These are phyloP conservation scores for Neoboletus subvelutipes DNA, from an alignment of 768 basidiomycete species.

Conservation along the genomic window DNA sequence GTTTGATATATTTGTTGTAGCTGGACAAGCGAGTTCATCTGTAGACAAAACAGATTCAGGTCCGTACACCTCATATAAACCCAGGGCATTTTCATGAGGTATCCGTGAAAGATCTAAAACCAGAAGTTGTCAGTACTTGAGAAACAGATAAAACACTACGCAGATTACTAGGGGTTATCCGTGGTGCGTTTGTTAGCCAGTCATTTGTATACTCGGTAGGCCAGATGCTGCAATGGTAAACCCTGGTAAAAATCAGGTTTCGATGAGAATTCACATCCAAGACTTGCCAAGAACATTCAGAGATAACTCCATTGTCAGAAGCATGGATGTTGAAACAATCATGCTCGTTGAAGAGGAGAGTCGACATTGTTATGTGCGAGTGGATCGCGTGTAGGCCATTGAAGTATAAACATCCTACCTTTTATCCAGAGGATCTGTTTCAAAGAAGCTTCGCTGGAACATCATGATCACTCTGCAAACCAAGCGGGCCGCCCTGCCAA, in stretches of 20 bases:
- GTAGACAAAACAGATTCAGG: not conserved
- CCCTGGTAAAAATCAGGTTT: conserved; percentile 1
- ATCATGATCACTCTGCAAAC: too few species aligned
- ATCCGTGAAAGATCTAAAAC: conserved; percentile 1
- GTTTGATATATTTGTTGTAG: not conserved
- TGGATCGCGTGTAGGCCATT: not conserved
- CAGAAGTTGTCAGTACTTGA: not conserved
- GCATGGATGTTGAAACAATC: not conserved
- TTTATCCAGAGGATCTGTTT: conserved; percentile 7
- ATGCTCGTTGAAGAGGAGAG: not conserved
- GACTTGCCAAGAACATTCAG: conserved; percentile 1
- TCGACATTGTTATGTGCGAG: conserved; percentile 1
- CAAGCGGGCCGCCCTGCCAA: conserved; percentile 7
- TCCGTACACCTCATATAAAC: not conserved
- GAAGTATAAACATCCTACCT: not conserved
- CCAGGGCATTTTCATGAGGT: not conserved
- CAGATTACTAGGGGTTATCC: not conserved
- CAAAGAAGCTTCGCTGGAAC: not conserved
- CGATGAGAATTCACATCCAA: not conserved
- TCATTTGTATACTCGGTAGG: not conserved
- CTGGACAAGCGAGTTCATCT: not conserved
- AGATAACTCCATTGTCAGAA: not conserved
- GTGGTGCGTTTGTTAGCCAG: not conserved
- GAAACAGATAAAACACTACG: not conserved
- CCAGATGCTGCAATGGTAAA: not conserved